A percentile compares a stretch with the other conserved stretches of the same genome.
Conservation (phyloP, 2,329 filamentous ascomycete genomes). For the Hypoxylon sp. region DNA sequence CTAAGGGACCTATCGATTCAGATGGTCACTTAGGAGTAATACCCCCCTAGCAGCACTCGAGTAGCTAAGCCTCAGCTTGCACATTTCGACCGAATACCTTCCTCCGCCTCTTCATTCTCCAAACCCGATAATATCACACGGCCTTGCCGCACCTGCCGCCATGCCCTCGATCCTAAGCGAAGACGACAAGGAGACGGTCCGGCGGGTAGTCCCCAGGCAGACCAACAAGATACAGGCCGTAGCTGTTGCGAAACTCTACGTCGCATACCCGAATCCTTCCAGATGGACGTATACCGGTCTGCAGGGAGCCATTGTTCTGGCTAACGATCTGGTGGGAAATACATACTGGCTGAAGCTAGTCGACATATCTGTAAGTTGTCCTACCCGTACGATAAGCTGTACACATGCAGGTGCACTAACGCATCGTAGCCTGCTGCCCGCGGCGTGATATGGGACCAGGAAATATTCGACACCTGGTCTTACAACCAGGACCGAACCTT, state of each 20-base stretch:
- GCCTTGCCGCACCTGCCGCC: constrained; percentile 39
- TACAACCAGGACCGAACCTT: constrained; percentile 98
- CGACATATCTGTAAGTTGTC: constrained; percentile 81
- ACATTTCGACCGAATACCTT: constrained; percentile 30
- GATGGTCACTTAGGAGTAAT: too few relatives aligned
- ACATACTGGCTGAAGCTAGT: constrained; percentile 98
- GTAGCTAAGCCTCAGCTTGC: constrained; percentile 18
- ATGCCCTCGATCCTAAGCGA: constrained; percentile 80
- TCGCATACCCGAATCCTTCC: constrained; percentile 84
- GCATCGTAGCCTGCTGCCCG: constrained; percentile 70
- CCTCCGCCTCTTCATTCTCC: constrained; percentile 10
- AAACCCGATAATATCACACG: constrained; percentile 27
- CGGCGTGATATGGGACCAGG: constrained; percentile 96
- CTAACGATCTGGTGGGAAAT: constrained; percentile 92
- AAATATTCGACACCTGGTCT: constrained; percentile 92
- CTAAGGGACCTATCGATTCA: constrained; percentile 10
- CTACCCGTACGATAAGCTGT: constrained; percentile 12
- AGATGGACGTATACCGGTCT: constrained; percentile 95
- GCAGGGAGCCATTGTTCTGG: constrained; percentile 89
- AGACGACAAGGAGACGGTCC: constrained; percentile 95
- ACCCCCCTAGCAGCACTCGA: constrained; percentile 18
- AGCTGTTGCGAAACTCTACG: constrained; percentile 90
- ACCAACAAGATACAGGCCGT: constrained; percentile 98
- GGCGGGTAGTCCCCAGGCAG: constrained; percentile 90
- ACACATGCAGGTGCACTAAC: constrained; percentile 21